phyloP scores from a whole-genome alignment of 2,329 filamentous ascomycete genomes.

The Neophaeococcomyces mojaviensis region DNA sequence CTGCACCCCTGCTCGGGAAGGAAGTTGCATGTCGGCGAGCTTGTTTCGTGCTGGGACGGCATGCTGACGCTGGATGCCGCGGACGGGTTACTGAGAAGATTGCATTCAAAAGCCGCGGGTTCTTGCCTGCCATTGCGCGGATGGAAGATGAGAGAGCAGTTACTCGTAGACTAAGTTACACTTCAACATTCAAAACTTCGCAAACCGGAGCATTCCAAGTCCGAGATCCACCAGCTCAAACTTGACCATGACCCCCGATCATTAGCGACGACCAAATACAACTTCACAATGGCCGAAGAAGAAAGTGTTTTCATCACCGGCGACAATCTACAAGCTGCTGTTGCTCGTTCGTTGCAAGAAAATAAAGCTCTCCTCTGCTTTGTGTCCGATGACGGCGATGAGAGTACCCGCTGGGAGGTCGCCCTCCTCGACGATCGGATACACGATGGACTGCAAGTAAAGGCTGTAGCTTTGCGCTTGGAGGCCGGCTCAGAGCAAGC shows the following conservation, averaged over 20 bases:
- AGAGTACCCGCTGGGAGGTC: constrained; percentile 1
- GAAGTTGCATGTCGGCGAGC: constrained; percentile 22
- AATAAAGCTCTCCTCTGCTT: constrained; percentile 27
- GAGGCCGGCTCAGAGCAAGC: constrained; percentile 70
- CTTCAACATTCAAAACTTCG: no score
- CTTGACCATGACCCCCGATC: no score
- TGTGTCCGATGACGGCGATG: constrained; percentile 43
- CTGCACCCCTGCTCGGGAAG: constrained; percentile 22
- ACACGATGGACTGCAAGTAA: constrained; percentile 28
- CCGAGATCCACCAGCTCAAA: no score
- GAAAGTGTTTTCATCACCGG: no score
- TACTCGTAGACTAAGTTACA: no score
- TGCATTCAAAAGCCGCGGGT: constrained; percentile 1
- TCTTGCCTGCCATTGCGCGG: background rate
- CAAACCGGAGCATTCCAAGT: no score
- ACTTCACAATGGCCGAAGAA: no score
- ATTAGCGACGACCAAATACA: no score
- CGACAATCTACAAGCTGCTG: constrained; percentile 30
- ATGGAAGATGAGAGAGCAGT: background rate
- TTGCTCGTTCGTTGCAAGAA: constrained; percentile 47
- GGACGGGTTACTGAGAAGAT: constrained; percentile 7
- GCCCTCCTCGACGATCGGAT: background rate
- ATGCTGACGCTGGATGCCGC: background rate
- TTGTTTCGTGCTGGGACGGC: background rate
- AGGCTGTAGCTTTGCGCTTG: constrained; percentile 64